Percentiles rank a stretch among this genome's conserved stretches.
Evolutionary conservation across 768 basidiomycete species (phyloP).

Genomic region (Psilocybe tampanensis): DNA sequence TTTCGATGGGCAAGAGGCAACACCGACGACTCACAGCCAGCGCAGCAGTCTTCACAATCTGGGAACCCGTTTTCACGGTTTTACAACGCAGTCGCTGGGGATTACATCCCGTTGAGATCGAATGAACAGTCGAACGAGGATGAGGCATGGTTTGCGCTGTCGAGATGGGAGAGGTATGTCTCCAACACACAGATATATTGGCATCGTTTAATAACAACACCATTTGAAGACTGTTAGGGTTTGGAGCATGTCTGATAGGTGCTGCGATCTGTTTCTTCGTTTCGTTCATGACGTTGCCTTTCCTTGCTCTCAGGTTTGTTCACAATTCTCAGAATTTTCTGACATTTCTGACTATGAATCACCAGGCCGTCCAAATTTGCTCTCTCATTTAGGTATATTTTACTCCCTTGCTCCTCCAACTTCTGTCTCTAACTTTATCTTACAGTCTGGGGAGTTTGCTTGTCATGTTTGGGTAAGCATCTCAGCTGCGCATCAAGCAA

Average conservation of each 20-base stretch:
- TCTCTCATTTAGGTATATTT: slow-evolving; percentile 71
- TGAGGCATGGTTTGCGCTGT: slow-evolving; percentile 91
- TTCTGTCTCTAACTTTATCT: too few species aligned
- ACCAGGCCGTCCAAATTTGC: slow-evolving; percentile 89
- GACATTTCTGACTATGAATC: slow-evolving; percentile 17
- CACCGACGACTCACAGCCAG: slow-evolving; percentile 68
- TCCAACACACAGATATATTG: background rate
- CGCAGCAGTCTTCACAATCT: slow-evolving; percentile 33
- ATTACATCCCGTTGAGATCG: slow-evolving; percentile 87
- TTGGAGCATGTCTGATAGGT: slow-evolving; percentile 86
- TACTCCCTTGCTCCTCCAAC: too few species aligned
- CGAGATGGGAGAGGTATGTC: slow-evolving; percentile 88
- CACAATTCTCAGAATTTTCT: slow-evolving; percentile 7
- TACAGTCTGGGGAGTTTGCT: slow-evolving; percentile 82
- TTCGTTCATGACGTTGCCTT: slow-evolving; percentile 80
- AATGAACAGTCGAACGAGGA: slow-evolving; percentile 89
- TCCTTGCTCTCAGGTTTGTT: slow-evolving; percentile 42
- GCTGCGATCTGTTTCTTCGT: slow-evolving; percentile 94
- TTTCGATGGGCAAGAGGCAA: slow-evolving; percentile 84
- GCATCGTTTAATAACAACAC: background rate
- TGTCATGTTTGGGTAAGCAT: slow-evolving; percentile 90
- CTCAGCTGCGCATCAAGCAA: background rate
- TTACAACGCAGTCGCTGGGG: slow-evolving; percentile 82
- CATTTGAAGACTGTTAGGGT: slow-evolving; percentile 75
- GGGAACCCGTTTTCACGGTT: slow-evolving; percentile 83